Evolutionary conservation across 2,329 filamentous ascomycete genomes (phyloP).

Genomic region (Microdochium trichocladiopsis): DNA sequence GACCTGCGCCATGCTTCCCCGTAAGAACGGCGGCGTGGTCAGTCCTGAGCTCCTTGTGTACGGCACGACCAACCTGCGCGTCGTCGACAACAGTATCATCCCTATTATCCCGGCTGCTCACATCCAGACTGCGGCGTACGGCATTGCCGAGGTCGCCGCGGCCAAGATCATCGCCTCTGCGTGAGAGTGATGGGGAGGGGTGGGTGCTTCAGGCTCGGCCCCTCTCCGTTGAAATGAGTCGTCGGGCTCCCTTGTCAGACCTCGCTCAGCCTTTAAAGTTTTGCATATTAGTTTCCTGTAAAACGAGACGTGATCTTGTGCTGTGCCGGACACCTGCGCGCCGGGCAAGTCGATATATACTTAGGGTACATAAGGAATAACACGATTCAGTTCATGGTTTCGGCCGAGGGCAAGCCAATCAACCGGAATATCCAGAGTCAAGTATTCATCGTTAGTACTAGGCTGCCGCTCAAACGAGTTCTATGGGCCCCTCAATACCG

Average conservation of each 20-base stretch:
- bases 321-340: background rate
- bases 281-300: background rate
- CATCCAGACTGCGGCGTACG: slow-evolving; percentile 45
- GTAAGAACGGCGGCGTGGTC: slow-evolving; percentile 41
- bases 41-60: slow-evolving; percentile 38
- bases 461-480: background rate
- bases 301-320: background rate
- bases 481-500: background rate
- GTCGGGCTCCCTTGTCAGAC: background rate
- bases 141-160: slow-evolving; percentile 39
- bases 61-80: slow-evolving; percentile 38
- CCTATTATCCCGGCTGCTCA: slow-evolving; percentile 41
- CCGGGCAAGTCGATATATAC: background rate
- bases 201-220: background rate
- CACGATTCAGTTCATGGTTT: background rate
- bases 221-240: background rate
- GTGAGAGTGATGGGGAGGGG: background rate
- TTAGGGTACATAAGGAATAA: background rate
- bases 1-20: slow-evolving; percentile 42
- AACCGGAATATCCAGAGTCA: background rate
- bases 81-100: slow-evolving; percentile 41
- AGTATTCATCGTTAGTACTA: background rate
- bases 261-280: background rate
- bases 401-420: background rate
- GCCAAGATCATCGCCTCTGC: background rate